phyloP scores from a whole-genome alignment of 2,329 filamentous ascomycete species.

The Hypoxylon sp. region DNA sequence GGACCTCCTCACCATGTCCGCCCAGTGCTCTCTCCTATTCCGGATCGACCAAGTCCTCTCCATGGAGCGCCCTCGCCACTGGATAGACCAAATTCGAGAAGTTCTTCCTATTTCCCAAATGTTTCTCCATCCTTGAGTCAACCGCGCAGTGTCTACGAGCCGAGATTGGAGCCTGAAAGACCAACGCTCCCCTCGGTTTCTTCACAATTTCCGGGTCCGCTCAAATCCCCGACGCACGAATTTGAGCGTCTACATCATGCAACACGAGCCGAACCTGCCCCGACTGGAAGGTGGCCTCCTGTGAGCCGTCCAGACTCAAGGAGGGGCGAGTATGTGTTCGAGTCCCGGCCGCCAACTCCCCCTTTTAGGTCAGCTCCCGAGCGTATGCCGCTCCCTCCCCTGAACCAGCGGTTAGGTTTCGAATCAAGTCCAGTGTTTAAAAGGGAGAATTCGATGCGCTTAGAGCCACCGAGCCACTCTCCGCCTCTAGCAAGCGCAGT shows the following conservation, averaged over 20 bases:
- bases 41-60: slow-evolving; percentile 63
- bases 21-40: slow-evolving; percentile 62
- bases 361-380: slow-evolving; percentile 50
- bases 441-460: slow-evolving; percentile 49
- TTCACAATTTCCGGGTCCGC: slow-evolving; percentile 60
- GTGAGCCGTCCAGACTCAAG: slow-evolving; percentile 61
- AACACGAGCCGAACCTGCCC: slow-evolving; percentile 44
- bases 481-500: slow-evolving; percentile 53
- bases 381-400: slow-evolving; percentile 49
- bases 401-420: slow-evolving; percentile 47
- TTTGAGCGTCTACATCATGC: slow-evolving; percentile 53
- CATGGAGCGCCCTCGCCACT: slow-evolving; percentile 62
- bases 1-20: slow-evolving; percentile 63
- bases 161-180: slow-evolving; percentile 62
- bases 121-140: slow-evolving; percentile 58
- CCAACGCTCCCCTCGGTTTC: slow-evolving; percentile 53
- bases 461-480: slow-evolving; percentile 49
- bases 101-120: slow-evolving; percentile 65
- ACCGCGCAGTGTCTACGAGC: slow-evolving; percentile 64
- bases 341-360: slow-evolving; percentile 60
- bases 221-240: slow-evolving; percentile 63
- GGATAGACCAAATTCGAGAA: slow-evolving; percentile 62
- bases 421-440: slow-evolving; percentile 48
- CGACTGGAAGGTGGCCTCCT: slow-evolving; percentile 57
- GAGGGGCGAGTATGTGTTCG: slow-evolving; percentile 63